Base-by-base conservation (phyloP, 495 filamentous ascomycete genomes). In the Clavariopsis aquatica region DNA sequence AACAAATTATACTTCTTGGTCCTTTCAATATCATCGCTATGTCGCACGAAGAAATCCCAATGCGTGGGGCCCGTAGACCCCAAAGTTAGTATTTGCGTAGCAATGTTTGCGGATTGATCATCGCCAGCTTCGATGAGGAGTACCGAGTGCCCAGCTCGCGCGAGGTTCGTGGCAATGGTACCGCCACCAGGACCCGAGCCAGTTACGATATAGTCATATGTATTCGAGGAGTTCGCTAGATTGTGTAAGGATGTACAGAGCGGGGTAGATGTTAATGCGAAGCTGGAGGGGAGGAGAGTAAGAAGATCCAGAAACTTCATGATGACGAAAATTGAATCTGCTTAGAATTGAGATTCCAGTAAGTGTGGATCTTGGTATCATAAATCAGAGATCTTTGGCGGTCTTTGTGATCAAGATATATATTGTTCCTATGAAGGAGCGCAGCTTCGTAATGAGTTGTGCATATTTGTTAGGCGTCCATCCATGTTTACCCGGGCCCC, bases 101-200 rank as follows among this genome's bases (percentile, higher is more conserved):
- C 26, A 43, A 55, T 41, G 19, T 22, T 31, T 13, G 6, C 20
- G 19, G 38, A 43, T 9, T 53, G 49, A 28, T 69, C 62, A 17
- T 53, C 62, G 2, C 66, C 66, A 20, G 66, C 61, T 38, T 69
- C 66, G 15, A 69, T 22, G 6, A 69, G 46, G 23, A 69, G 55
- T 9, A 60, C 55, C 4, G 27, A 12, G 46, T 65, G 41, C 9
- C 66, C 66, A 2, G 17, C 34, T 3, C 20, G 29, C 3, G 61
- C 62, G 28, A 69, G 54, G 12, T 45, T 46, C 12, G 45, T 22
- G 8, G 66, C 66, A 28, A 69, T 26, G 19, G 66, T 52, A 41
- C 53, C 62, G 13, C 66, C 66, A 27, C 66, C 66, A 1, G 66
- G 31, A 2, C 66, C 66, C 10, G 49, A 57, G 17, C 66, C 66